Base-by-base conservation (phyloP, 176 grass and related monocot genomes). In the Miscanthus lutarioriparius region DNA sequence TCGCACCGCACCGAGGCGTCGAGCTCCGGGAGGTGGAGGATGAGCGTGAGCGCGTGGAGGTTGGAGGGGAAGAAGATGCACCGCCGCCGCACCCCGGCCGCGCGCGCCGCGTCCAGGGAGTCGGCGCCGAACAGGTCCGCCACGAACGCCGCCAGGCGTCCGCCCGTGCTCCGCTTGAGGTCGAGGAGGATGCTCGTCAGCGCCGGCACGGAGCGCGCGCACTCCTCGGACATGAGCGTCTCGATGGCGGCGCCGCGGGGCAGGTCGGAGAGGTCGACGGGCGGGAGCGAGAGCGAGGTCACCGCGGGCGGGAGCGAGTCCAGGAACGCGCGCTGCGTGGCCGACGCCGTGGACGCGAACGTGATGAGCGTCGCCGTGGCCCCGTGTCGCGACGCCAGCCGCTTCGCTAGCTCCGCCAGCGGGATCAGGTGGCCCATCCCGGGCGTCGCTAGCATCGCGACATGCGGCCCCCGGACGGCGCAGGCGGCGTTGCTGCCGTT, bases 401-500 rank as follows among this genome's bases (percentile, higher is more conserved):
- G 73, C 36, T 85, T 88, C 0, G 94, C 91, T 1, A 97, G 89
- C 89, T 93, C 91, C 1, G 81, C 85, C 1, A 97, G 17, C 38
- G 89, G 82, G 77, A 91, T 93, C 41, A 97, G 84, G 82, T 92
- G 91, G 2, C 93, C 93, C 87, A 92, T 90, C 40, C 93, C 87
- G 0, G 87, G 90, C 6, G 81, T 86, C n/a, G 35, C 56, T 0
- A 90, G 85, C 67, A 95, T 32, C 26, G 84, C 90, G 19, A 95
- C 61, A 80, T 88, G 93, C 36, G 88, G 14, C 72, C 25, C 40
- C n/a, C 11, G 5, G 39, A 6, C 40, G 11, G n/a, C n/a, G n/a
- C n/a, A n/a, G n/a, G n/a, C n/a, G n/a, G n/a, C n/a, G n/a, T n/a
- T n/a, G n/a, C n/a, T n/a, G n/a, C n/a, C n/a, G n/a, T n/a, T n/a